phyloP scores from a whole-genome alignment of 345 rosid genomes.

The Cardiospermum halicacabum region DNA sequence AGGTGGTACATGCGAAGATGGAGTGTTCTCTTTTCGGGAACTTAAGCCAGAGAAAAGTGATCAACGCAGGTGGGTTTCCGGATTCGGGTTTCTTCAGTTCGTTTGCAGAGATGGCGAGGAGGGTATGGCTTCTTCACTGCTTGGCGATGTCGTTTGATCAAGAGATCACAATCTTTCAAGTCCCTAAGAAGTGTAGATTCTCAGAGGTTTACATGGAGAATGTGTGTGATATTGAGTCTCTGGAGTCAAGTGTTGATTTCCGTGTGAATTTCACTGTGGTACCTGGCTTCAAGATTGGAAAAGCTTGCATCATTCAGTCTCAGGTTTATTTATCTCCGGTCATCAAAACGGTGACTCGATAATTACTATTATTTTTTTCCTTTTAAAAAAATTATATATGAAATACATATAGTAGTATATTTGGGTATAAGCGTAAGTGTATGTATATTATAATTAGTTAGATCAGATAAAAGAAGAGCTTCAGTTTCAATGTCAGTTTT shows the following conservation, averaged over 20 bases:
- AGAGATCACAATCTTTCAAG: slow-evolving; percentile 63
- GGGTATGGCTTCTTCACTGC: slow-evolving; percentile 75
- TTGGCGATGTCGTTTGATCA: slow-evolving; percentile 57
- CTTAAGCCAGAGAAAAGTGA: slow-evolving; percentile 73
- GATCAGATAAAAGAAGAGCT: too few species aligned
- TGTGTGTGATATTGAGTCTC: slow-evolving; percentile 43
- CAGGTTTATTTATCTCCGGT: slow-evolving; percentile 72
- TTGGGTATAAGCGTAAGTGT: slow-evolving; percentile 20
- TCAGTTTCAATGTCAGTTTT: too few species aligned
- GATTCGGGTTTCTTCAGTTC: slow-evolving; percentile 63
- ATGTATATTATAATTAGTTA: neutral
- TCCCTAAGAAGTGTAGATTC: slow-evolving; percentile 57
- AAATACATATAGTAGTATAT: too few species aligned
- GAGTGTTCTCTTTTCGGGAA: slow-evolving; percentile 90
- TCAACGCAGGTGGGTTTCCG: slow-evolving; percentile 68
- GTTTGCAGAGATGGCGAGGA: slow-evolving; percentile 72
- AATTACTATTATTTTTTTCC: neutral
- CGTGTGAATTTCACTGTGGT: slow-evolving; percentile 84
- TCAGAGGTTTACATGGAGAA: slow-evolving; percentile 92
- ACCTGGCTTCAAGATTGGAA: slow-evolving; percentile 88
- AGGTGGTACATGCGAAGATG: slow-evolving; percentile 89
- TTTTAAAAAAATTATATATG: too few species aligned
- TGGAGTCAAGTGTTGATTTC: slow-evolving; percentile 27
- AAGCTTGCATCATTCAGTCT: slow-evolving; percentile 50
- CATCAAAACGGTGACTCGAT: slow-evolving; percentile 27